Evolutionary conservation across 371 early-diverging fungal genomes (phyloP).

Genomic region (Apophysomyces trapeziformis): DNA sequence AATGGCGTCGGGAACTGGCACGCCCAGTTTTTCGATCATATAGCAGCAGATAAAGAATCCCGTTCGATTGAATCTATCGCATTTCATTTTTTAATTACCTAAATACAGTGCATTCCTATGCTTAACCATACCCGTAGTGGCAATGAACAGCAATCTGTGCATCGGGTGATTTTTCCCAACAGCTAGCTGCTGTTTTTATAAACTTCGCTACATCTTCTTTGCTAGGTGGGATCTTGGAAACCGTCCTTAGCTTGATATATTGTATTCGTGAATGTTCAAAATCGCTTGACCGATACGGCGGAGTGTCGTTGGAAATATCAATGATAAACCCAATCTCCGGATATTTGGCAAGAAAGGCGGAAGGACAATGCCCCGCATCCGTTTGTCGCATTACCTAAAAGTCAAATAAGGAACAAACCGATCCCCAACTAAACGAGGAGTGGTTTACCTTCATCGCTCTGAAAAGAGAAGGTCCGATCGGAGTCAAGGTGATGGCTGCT

Average conservation of each 20-base stretch:
- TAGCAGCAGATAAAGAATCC: slow-evolving; percentile 75
- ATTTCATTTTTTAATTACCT: not conserved
- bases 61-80: slow-evolving; percentile 64
- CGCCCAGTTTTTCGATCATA: slow-evolving; percentile 62
- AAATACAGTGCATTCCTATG: not conserved
- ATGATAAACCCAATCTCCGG: slow-evolving; percentile 66
- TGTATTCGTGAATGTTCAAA: slow-evolving; percentile 62
- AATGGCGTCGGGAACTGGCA: slow-evolving; percentile 64
- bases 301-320: slow-evolving; percentile 59
- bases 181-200: slow-evolving; percentile 51
- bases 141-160: slow-evolving; percentile 76
- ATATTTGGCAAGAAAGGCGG: slow-evolving; percentile 60
- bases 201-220: slow-evolving; percentile 62
- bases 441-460: slow-evolving; percentile 57
- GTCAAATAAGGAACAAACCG: slow-evolving; percentile 14
- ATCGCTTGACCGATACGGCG: slow-evolving; percentile 67
- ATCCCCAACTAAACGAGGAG: not conserved
- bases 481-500: slow-evolving; percentile 52
- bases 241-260: slow-evolving; percentile 68
- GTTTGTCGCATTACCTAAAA: slow-evolving; percentile 67
- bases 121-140: slow-evolving; percentile 65
- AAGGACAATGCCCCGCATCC: slow-evolving; percentile 67
- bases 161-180: slow-evolving; percentile 64
- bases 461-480: slow-evolving; percentile 60
- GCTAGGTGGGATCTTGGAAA: slow-evolving; percentile 72